Conservation (phyloP, 495 filamentous ascomycete genomes). For the Lasiosphaeris hirsuta region DNA sequence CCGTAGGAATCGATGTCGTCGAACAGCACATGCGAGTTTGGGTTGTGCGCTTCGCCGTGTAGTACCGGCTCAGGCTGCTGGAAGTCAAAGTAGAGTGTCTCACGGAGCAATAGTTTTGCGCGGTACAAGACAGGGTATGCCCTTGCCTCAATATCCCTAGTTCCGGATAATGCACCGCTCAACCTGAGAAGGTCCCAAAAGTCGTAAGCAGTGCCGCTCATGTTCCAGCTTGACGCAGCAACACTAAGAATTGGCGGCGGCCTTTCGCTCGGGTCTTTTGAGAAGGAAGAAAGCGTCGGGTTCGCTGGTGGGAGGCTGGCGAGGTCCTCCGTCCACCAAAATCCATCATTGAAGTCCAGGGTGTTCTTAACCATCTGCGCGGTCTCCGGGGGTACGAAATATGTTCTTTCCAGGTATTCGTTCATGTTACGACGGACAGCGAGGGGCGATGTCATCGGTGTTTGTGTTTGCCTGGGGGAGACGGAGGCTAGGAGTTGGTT, state of each 20-base stretch:
- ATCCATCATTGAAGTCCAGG: constrained; percentile 48
- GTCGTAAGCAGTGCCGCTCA: constrained; percentile 38
- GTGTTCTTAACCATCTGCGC: constrained; percentile 38
- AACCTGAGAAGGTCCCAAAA: constrained; percentile 47
- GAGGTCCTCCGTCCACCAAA: constrained; percentile 52
- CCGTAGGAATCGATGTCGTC: constrained; percentile 46
- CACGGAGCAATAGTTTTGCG: constrained; percentile 47
- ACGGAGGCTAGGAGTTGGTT: constrained; percentile 31
- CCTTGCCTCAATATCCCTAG: constrained; percentile 38
- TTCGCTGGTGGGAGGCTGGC: constrained; percentile 43
- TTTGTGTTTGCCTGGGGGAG: constrained; percentile 44
- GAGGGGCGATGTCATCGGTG: constrained; percentile 47
- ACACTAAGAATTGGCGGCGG: constrained; percentile 43
- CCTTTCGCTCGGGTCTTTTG: constrained; percentile 36
- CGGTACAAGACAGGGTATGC: constrained; percentile 45
- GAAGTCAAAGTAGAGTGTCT: constrained; percentile 48
- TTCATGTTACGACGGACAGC: constrained; percentile 49
- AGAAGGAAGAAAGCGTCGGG: constrained; percentile 39
- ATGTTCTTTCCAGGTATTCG: constrained; percentile 45
- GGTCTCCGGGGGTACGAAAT: constrained; percentile 35
- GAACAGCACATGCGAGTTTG: constrained; percentile 30
- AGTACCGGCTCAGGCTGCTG: constrained; percentile 47
- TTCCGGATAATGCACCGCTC: constrained; percentile 40
- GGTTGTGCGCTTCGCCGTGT: constrained; percentile 38
- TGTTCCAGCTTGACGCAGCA: constrained; percentile 48